Evolutionary conservation across 1,139 yeast genomes (phyloP).

Genomic region (Kurtzmaniella quercitrusa): DNA sequence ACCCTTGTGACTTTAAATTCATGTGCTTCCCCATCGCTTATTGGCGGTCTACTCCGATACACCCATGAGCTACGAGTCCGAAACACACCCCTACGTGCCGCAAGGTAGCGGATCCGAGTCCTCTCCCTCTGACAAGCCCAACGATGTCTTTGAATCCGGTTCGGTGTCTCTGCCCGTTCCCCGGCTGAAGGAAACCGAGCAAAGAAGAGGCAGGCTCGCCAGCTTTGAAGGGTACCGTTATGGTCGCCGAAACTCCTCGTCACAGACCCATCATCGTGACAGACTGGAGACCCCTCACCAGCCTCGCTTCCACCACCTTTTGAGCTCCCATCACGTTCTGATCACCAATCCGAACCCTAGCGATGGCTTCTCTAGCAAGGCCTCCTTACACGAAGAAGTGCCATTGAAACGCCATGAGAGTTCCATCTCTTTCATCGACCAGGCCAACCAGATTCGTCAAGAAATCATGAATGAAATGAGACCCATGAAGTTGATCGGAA

Average conservation of each 20-base stretch:
- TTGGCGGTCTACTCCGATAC: not conserved
- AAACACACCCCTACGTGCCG: not conserved
- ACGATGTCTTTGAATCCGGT: not conserved
- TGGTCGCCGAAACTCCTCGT: not conserved
- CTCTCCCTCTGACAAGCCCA: not conserved
- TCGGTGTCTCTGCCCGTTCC: not conserved
- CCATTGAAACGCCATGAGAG: constrained; percentile 4
- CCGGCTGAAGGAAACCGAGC: not conserved
- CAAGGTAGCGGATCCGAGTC: not conserved
- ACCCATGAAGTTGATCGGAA: constrained; percentile 56
- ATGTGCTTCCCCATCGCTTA: not conserved
- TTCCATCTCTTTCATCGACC: not conserved
- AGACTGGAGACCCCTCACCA: not conserved
- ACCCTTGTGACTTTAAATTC: too few relatives aligned
- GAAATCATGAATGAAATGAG: constrained; percentile 39
- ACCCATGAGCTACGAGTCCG: not conserved
- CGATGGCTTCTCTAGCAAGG: not conserved
- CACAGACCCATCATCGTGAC: not conserved
- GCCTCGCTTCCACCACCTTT: constrained; percentile 3
- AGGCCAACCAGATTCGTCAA: not conserved
- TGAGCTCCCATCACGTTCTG: constrained; percentile 6
- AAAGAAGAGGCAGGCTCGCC: not conserved
- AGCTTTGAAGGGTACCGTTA: not conserved
- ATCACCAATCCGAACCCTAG: constrained; percentile 3
- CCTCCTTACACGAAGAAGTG: constrained; percentile 6